Evolutionary conservation across 2,329 filamentous ascomycete genomes (phyloP), one percentile per base, ranked within the genome.

Genomic region (Botryosphaeria dothidea): DNA sequence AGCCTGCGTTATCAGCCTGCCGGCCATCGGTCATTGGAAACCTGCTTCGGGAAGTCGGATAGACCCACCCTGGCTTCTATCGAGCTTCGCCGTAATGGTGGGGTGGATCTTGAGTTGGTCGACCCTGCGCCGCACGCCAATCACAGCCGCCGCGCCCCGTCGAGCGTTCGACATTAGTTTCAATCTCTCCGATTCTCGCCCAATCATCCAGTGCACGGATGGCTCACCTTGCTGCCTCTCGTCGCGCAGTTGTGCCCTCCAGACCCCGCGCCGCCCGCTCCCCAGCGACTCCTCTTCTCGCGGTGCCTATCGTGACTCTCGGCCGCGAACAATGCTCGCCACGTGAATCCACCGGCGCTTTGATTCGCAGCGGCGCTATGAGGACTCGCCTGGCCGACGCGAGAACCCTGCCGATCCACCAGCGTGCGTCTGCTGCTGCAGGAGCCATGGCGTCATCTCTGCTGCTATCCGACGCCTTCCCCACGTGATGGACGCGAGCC

Each of bases 11-110:
- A 60, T 60, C 56, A 46, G 34, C 43, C 5, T 9, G 36, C 8
- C 13, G 7, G 36, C 15, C 36, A 58, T 25, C 25, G 3, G 54
- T 45, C 36, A 27, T 41, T 23, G 54, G 15, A 46, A 60, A 46
- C 38, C 38, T 46, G 56, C 38, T 48, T 60, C 56, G 56, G 56
- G 41, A 60, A 60, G 56, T 25, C 56, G 56, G 56, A 60, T 46
- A 19, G 56, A 21, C 3, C 56, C 25, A 46, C 25, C 56, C 56
- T 11, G 29, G 41, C 38, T 60, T 60, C 56, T 41, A 60, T 60
- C 38, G 25, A 41, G 54, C 52, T 56, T 19, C 31, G 11, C 31
- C 6, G 31, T 43, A 15, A 34, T 34, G 56, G 56, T 45, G 38
- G 38, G 41, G 56, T 45, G 56, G 56, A 60, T 45, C 56, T 19